Evolutionary conservation across 2,329 filamentous ascomycete genomes (phyloP).

Genomic region (Daldinia eschscholtzii): DNA sequence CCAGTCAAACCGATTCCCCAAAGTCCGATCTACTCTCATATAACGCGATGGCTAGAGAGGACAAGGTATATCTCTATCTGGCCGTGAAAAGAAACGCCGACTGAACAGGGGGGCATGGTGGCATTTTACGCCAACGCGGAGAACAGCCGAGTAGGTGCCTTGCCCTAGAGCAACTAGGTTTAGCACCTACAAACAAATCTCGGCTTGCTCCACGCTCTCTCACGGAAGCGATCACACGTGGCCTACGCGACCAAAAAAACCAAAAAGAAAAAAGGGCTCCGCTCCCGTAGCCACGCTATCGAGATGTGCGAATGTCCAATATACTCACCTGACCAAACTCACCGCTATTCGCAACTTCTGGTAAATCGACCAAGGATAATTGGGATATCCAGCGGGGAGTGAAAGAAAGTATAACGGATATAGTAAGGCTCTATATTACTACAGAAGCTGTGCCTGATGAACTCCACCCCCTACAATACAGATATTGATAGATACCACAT

Average conservation of each 20-base stretch:
- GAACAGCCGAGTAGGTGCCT: conserved; percentile 1
- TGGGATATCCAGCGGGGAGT: not conserved
- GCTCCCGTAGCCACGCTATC: conserved; percentile 2
- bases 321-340: conserved; percentile 6
- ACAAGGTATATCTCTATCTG: conserved; percentile 2
- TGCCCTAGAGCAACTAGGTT: not conserved
- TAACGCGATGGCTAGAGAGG: not conserved
- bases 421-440: conserved; percentile 13
- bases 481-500: conserved; percentile 12
- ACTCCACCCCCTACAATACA: conserved; percentile 4
- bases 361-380: not conserved
- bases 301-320: conserved; percentile 1
- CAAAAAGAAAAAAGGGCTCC: not conserved
- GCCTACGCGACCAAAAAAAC: conserved; percentile 1
- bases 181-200: not conserved
- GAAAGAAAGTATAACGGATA: not conserved
- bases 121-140: conserved; percentile 3
- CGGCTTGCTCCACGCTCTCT: not conserved
- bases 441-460: conserved; percentile 9
- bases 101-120: not conserved
- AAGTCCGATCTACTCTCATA: not conserved
- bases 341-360: not conserved
- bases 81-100: conserved; percentile 5
- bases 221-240: conserved; percentile 2
- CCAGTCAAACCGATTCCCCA: too few relatives aligned